Base-by-base conservation (phyloP, 495 filamentous ascomycete species). In the Physcia stellaris region DNA sequence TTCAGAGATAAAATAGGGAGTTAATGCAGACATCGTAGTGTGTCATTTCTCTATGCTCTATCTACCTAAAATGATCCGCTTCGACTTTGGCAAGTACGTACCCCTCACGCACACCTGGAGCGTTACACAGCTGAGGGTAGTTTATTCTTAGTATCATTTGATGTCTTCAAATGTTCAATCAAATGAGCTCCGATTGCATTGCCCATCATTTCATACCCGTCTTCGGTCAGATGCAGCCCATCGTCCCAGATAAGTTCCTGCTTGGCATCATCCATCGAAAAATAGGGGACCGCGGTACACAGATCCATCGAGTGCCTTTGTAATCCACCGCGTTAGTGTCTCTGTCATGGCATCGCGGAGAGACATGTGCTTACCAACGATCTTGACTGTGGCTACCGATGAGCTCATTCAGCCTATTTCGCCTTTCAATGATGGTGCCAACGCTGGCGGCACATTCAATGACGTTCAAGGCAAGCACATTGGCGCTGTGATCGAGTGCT, bases 141-240 rank as follows among this genome's bases (percentile, higher is more conserved):
- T n/a, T n/a, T n/a, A n/a, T n/a, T n/a, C n/a, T n/a, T n/a, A n/a
- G n/a, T n/a, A n/a, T n/a, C n/a, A n/a, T n/a, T n/a, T n/a, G n/a
- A n/a, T n/a, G n/a, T n/a, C n/a, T 58, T 49, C 17, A 70, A 39
- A 4, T 70, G 42, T 6, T 52, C 53, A 32, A 68, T 54, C 4
- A 77, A 43, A 29, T 53, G 57, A 21, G 60, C 55, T 31, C 60
- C 71, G 32, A 78, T 60, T 35, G 61, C 56, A 35, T 65, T 48
- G 0, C 77, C 77, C 43, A 81, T 68, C 32, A 66, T 39, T 38
- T 71, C 60, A 57, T 81, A 80, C 10, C 77, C 77, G 17, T 51
- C 57, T 2, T 63, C 51, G 5, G 65, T 75, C 31, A 79, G 59
- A 55, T 81, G 77, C 18, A 80, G 39, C 12, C 64, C 67, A 59